Evolutionary conservation across 2,329 filamentous ascomycete genomes (phyloP), one percentile per base, ranked within the genome.

Genomic region (Westerdykella aurantiaca): DNA sequence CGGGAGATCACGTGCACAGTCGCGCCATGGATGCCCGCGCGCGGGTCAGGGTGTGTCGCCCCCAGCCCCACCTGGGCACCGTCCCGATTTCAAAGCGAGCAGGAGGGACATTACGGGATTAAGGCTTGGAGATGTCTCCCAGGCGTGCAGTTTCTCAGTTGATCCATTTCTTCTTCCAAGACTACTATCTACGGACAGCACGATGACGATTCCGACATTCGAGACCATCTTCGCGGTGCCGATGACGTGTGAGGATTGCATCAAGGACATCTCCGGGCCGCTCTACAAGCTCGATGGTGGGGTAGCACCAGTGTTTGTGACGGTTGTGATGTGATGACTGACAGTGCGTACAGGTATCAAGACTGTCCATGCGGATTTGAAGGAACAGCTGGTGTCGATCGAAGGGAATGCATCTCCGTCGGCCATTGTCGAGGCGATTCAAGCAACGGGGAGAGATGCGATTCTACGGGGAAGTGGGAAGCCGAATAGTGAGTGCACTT

Each of bases 221-320:
- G 63, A 97, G 85, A 95, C 91, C 48, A 85, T 91, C 52, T 97
- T 97, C 69, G 89, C 91, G 51, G 93, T 97, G 56, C 90, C 89
- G 43, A 83, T 97, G 75, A 88, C 83, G 70, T 97, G 93, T 73
- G 85, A 95, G 58, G 76, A 79, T 62, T 97, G 93, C 73, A 81
- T 95, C 67, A 85, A 90, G 68, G 83, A 88, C 59, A 83, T 98
- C 65, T 88, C 88, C 60, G 79, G 80, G 51, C 83, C 88, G 38
- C 73, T 97, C 40, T 79, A 85, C 67, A 82, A 85, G 61, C 72
- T 97, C 35, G 76, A 81, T 60, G 81, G 80, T 82, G 72, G 47
- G 61, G 54, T 29, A 29, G 47, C 29, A 34, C 39, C 34, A 5
- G 25, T 9, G 17, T 17, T 17, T n/a, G 31, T 31, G 37, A 37